Percentiles rank a stretch among this genome's conserved stretches.
Evolutionary conservation across 2,329 filamentous ascomycete species (phyloP).

Genomic region (Aspergillus thermomutatus): DNA sequence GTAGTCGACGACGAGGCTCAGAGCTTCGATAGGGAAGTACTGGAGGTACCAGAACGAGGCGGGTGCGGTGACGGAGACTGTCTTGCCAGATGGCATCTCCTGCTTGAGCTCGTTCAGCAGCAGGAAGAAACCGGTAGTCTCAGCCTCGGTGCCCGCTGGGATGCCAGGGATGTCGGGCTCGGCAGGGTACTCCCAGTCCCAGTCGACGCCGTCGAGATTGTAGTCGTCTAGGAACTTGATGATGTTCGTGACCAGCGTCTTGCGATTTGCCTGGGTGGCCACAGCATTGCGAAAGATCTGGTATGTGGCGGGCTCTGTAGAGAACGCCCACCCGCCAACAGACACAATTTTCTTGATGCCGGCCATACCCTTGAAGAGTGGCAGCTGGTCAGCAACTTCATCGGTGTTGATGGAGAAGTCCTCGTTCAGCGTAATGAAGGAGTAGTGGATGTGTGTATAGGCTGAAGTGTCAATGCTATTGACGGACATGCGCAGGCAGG

Average conservation of each 20-base stretch:
- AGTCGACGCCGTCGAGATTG: slow-evolving; percentile 11
- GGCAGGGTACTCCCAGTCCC: slow-evolving; percentile 16
- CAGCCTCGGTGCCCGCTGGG: slow-evolving; percentile 21
- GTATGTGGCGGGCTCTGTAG: slow-evolving; percentile 37
- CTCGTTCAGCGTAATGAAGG: slow-evolving; percentile 32
- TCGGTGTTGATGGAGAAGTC: slow-evolving; percentile 30
- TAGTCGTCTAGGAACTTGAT: slow-evolving; percentile 16
- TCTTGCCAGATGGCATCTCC: slow-evolving; percentile 10
- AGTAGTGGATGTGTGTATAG: slow-evolving; percentile 37
- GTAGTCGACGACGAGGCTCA: slow-evolving; percentile 10
- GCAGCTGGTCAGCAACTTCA: slow-evolving; percentile 27
- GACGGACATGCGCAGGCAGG: slow-evolving; percentile 29
- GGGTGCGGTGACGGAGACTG: slow-evolving; percentile 26
- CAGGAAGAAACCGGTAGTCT: slow-evolving; percentile 21
- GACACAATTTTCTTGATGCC: slow-evolving; percentile 39
- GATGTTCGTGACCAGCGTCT: slow-evolving; percentile 36
- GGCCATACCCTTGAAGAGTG: slow-evolving; percentile 28
- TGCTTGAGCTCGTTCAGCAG: slow-evolving; percentile 12
- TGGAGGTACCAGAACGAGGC: slow-evolving; percentile 29
- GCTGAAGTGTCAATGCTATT: slow-evolving; percentile 18
- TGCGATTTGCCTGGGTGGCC: slow-evolving; percentile 34
- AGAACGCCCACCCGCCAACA: slow-evolving; percentile 47
- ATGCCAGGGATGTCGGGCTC: slow-evolving; percentile 17
- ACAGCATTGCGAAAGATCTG: slow-evolving; percentile 37
- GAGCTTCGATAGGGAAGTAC: slow-evolving; percentile 12